Percentiles rank a stretch among this genome's conserved stretches.
phyloP scores from a whole-genome alignment of 2,329 filamentous ascomycete species.

The Ophiosphaerella narmari region DNA sequence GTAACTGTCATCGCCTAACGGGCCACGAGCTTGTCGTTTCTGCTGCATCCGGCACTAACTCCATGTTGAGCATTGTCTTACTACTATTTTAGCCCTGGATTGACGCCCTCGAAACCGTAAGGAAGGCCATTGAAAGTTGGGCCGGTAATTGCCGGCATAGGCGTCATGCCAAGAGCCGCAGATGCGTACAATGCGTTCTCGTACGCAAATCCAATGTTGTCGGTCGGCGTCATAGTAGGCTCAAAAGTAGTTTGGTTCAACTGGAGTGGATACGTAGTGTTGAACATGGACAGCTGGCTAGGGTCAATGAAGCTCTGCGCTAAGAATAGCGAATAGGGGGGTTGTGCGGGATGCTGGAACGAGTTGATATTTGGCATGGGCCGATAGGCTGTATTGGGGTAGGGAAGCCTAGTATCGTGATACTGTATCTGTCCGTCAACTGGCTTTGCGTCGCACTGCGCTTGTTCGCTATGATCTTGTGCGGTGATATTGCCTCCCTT shows the following conservation, averaged over 20 bases:
- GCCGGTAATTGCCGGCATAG: slow-evolving; percentile 3
- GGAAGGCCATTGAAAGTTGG: slow-evolving; percentile 15
- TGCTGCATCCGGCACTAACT: no score
- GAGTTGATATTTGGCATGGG: not conserved
- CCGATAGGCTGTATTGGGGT: slow-evolving; percentile 6
- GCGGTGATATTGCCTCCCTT: slow-evolving; percentile 7
- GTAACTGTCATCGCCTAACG: no score
- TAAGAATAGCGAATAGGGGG: not conserved
- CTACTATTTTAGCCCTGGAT: not conserved
- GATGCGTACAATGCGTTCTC: not conserved
- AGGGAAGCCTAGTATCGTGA: slow-evolving; percentile 1
- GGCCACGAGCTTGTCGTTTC: no score
- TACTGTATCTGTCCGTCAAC: slow-evolving; percentile 11
- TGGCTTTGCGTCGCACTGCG: slow-evolving; percentile 1
- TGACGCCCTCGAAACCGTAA: slow-evolving; percentile 4
- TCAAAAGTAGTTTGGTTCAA: slow-evolving; percentile 3
- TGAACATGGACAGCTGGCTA: slow-evolving; percentile 11
- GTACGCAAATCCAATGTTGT: not conserved
- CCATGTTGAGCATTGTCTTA: not conserved
- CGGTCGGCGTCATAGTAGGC: not conserved
- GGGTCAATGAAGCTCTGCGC: not conserved
- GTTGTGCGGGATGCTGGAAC: slow-evolving; percentile 2
- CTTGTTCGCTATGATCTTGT: slow-evolving; percentile 2
- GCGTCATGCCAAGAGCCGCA: slow-evolving; percentile 1
- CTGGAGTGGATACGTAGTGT: slow-evolving; percentile 6